phyloP scores from a whole-genome alignment of 163 green algal genomes.

The Volvox carteri region DNA sequence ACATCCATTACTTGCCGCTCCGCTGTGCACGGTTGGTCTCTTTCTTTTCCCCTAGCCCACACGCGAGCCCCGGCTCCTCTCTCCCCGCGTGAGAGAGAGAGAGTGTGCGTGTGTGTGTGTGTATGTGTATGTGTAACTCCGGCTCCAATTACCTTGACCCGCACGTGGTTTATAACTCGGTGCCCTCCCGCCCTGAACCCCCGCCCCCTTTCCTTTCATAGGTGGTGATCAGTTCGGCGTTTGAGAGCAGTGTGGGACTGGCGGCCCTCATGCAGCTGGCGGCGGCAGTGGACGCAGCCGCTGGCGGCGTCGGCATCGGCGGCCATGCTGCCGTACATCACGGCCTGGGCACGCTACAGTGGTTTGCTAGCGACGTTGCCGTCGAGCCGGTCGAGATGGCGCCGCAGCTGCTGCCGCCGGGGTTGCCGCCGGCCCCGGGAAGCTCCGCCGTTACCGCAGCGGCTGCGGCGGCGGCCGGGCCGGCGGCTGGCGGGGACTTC shows the following conservation, averaged over 20 bases:
- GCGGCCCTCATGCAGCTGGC: constrained; percentile 79
- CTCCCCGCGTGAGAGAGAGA: too few relatives aligned
- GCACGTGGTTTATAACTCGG: too few relatives aligned
- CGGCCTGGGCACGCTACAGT: constrained; percentile 82
- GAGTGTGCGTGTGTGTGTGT: too few relatives aligned
- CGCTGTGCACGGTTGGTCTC: too few relatives aligned
- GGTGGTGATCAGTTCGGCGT: constrained; percentile 86
- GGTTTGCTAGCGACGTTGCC: constrained; percentile 71
- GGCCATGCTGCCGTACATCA: constrained; percentile 56
- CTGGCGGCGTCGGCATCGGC: not conserved
- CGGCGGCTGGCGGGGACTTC: not conserved
- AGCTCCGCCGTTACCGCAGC: not conserved
- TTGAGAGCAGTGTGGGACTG: constrained; percentile 85
- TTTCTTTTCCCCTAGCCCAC: too few relatives aligned
- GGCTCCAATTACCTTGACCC: too few relatives aligned
- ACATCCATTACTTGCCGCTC: too few relatives aligned
- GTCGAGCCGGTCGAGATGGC: not conserved
- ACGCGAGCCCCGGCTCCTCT: too few relatives aligned
- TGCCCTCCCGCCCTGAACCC: not conserved
- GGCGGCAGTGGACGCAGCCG: constrained; percentile 69
- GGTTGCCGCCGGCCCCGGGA: not conserved
- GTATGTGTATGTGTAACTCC: too few relatives aligned
- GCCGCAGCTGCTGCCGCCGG: constrained; percentile 27
- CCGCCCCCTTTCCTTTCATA: constrained; percentile 33
- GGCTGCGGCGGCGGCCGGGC: constrained; percentile 1